Evolutionary conservation across 805 yeast species (phyloP).

Genomic region (Candida tammaniensis): DNA sequence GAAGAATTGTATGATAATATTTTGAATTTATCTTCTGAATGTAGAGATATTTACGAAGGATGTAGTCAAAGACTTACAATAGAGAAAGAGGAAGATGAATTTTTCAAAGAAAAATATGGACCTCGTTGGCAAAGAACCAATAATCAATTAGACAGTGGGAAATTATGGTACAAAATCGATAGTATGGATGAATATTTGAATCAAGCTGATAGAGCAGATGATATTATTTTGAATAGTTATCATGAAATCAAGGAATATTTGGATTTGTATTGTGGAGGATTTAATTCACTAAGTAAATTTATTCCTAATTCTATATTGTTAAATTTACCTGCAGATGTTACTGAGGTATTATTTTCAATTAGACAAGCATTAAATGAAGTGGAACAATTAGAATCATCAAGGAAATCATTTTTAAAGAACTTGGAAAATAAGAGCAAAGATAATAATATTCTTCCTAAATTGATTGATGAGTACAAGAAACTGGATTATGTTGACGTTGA

Average conservation of each 20-base stretch:
- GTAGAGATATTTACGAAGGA: constrained; percentile 42
- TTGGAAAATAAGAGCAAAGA: constrained; percentile 46
- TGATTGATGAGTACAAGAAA: constrained; percentile 46
- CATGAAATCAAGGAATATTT: constrained; percentile 47
- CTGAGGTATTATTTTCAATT: constrained; percentile 30
- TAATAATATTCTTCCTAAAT: constrained; percentile 49
- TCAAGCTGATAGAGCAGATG: constrained; percentile 65
- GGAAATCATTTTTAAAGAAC: constrained; percentile 39
- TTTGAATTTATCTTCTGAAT: constrained; percentile 37
- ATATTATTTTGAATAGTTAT: constrained; percentile 45
- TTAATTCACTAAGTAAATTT: constrained; percentile 25
- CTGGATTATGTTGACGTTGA: constrained; percentile 9
- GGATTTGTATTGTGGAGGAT: constrained; percentile 42
- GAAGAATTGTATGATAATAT: constrained; percentile 34
- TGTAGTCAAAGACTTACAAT: constrained; percentile 43
- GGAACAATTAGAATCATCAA: constrained; percentile 27
- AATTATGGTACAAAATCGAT: constrained; percentile 36
- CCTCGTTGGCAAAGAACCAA: constrained; percentile 49
- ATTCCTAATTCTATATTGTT: constrained; percentile 41
- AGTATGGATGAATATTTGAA: constrained; percentile 48
- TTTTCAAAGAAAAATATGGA: constrained; percentile 35
- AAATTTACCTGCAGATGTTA: constrained; percentile 30
- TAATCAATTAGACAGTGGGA: constrained; percentile 44
- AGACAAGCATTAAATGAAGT: constrained; percentile 31
- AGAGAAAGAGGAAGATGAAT: constrained; percentile 56